phyloP scores from a whole-genome alignment of 768 basidiomycete species.

The Mycena polygramma region DNA sequence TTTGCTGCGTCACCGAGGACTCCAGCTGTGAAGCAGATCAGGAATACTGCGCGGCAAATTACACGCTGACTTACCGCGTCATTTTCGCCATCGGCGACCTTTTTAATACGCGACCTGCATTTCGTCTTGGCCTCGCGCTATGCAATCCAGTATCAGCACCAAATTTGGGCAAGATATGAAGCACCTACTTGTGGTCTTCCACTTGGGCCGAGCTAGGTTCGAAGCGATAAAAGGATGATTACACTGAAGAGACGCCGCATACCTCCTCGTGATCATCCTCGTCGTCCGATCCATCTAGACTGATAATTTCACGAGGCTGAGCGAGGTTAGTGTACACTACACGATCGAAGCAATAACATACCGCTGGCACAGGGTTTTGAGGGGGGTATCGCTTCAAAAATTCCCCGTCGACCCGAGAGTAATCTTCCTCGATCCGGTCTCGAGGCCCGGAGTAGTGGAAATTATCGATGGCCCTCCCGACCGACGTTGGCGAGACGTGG shows the following conservation, averaged over 20 bases:
- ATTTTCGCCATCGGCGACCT: neutral
- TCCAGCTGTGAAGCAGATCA: neutral
- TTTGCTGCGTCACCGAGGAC: neutral
- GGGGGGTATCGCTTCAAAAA: neutral
- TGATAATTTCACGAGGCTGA: neutral
- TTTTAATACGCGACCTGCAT: neutral
- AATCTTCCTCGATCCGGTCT: slow-evolving; percentile 14
- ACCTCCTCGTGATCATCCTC: neutral
- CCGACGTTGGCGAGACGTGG: neutral
- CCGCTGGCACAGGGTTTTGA: neutral
- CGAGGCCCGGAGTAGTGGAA: neutral
- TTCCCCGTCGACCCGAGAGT: neutral
- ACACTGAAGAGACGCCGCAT: neutral
- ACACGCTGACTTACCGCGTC: neutral
- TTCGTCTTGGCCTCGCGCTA: neutral
- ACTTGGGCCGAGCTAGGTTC: neutral
- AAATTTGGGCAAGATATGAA: neutral
- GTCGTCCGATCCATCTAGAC: neutral
- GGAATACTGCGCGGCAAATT: neutral
- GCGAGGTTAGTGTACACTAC: no score
- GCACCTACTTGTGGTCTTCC: neutral
- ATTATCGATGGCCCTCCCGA: slow-evolving; percentile 1
- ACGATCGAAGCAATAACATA: no score
- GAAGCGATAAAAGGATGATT: neutral
- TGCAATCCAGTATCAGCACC: neutral